Conservation (phyloP, 805 yeast species). For the Grigorovia transvaalensis region DNA sequence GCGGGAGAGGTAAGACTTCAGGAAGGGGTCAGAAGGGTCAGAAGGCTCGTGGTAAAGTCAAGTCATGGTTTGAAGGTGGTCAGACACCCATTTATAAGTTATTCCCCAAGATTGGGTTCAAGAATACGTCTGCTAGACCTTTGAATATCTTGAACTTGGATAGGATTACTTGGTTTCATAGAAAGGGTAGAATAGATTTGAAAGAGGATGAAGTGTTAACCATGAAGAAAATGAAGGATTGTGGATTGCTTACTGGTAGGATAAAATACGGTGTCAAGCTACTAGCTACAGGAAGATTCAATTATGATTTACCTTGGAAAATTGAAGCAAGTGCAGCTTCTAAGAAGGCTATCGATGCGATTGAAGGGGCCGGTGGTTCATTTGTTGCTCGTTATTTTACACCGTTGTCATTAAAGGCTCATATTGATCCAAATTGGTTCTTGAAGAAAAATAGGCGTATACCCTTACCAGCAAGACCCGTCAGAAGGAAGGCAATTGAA, state of each 20-base stretch:
- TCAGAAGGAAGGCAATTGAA: slow-evolving; percentile 65
- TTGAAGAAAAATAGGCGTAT: slow-evolving; percentile 62
- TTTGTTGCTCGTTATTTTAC: slow-evolving; percentile 65
- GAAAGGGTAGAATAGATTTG: slow-evolving; percentile 52
- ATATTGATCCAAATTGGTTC: slow-evolving; percentile 63
- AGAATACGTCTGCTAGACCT: slow-evolving; percentile 46
- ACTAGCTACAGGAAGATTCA: slow-evolving; percentile 52
- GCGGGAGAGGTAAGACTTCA: slow-evolving; percentile 87
- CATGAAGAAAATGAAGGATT: slow-evolving; percentile 64
- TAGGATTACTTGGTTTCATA: slow-evolving; percentile 60
- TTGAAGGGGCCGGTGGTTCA: slow-evolving; percentile 64
- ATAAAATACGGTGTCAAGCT: slow-evolving; percentile 74
- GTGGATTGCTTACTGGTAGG: slow-evolving; percentile 63
- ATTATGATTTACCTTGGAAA: slow-evolving; percentile 47
- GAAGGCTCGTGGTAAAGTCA: slow-evolving; percentile 86
- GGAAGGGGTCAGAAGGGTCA: slow-evolving; percentile 99
- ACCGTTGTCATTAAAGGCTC: slow-evolving; percentile 60
- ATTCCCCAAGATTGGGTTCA: slow-evolving; percentile 84
- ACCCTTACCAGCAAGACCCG: slow-evolving; percentile 82
- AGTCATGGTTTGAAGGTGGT: slow-evolving; percentile 97
- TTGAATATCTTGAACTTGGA: slow-evolving; percentile 54
- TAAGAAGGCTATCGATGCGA: slow-evolving; percentile 54
- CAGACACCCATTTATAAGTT: slow-evolving; percentile 84
- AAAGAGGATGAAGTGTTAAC: slow-evolving; percentile 53
- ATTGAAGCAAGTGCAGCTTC: slow-evolving; percentile 83